Evolutionary conservation across 495 filamentous ascomycete genomes (phyloP), one percentile per base, ranked within the genome.

Genomic region (Umbilicaria muhlenbergii): DNA sequence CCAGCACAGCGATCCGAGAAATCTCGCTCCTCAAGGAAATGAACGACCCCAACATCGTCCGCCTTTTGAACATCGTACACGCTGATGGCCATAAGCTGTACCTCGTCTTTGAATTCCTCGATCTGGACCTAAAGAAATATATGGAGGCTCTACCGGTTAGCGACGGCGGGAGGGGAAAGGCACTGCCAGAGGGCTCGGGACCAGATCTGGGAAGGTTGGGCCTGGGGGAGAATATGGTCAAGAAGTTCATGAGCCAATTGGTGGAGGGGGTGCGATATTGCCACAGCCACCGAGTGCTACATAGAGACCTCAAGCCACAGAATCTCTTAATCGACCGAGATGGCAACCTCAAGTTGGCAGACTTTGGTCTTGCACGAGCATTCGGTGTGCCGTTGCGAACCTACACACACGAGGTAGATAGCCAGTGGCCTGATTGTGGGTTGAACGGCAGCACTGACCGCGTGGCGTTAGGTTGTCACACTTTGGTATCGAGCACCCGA

Each of bases 401-500:
- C 31, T 96, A 96, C 59, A 99, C 91, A 42, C 91, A 99, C 61
- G 92, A 96, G 73, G 78, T 82, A 63, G 17, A 5, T n/a, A 11
- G 13, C 13, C 32, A 16, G 24, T n/a, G n/a, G 2, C 12, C 1
- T 11, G n/a, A 11, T 14, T 21, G 12, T 33, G 21, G 12, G 38
- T 5, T 17, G 12, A 11, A 3, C 10, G 15, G 15, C 13, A 34
- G 4, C 36, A 42, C 17, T 6, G 15, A 10, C 11, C 10, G 21
- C 7, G 11, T 24, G 5, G n/a, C 35, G 39, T 17, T 31, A 82
- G 78, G 91, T 98, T 44, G 91, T 99, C 42, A 99, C 91, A 0
- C 74, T 99, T 42, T 99, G 91, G 91, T 96, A 96, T 59, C 84
- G 92, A 41, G 75, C 89, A n/a, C 91, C 91, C 0, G 91, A 99